Evolutionary conservation across 169 alveolate genomes (phyloP).

Genomic region (Plasmodium berghei): DNA sequence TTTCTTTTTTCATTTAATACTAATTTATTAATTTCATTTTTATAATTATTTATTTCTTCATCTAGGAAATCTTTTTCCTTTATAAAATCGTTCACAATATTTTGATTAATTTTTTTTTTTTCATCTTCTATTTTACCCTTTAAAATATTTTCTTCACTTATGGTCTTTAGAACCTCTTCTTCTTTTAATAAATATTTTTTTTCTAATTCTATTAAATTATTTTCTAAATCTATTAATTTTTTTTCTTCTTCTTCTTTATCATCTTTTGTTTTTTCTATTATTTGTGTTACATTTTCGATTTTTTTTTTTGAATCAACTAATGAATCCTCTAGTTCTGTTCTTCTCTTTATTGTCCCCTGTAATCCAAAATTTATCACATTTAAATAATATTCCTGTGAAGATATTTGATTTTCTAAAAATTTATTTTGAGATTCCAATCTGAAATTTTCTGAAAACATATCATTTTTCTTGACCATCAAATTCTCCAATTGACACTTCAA

Average conservation of each 20-base stretch:
- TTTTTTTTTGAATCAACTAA: conserved; percentile 1
- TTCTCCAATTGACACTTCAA: conserved; percentile 9
- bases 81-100: conserved; percentile 20
- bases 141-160: conserved; percentile 10
- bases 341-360: conserved; percentile 14
- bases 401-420: conserved; percentile 46
- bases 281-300: conserved; percentile 1
- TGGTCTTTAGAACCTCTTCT: not conserved
- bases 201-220: conserved; percentile 4
- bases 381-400: conserved; percentile 44
- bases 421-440: conserved; percentile 31
- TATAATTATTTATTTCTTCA: conserved; percentile 42
- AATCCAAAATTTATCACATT: conserved; percentile 36
- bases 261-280: not conserved
- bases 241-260: conserved; percentile 35
- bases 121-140: conserved; percentile 17
- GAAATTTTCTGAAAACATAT: conserved; percentile 9
- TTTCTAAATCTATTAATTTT: conserved; percentile 8
- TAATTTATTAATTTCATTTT: conserved; percentile 50
- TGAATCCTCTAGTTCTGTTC: conserved; percentile 27
- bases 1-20: conserved; percentile 22
- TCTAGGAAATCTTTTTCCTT: conserved; percentile 40
- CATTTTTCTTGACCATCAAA: conserved; percentile 9
- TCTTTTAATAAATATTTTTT: conserved; percentile 3
- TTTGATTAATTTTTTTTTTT: conserved; percentile 19